Evolutionary conservation across 768 basidiomycete genomes (phyloP).

Genomic region (Agaricus subrufescens): DNA sequence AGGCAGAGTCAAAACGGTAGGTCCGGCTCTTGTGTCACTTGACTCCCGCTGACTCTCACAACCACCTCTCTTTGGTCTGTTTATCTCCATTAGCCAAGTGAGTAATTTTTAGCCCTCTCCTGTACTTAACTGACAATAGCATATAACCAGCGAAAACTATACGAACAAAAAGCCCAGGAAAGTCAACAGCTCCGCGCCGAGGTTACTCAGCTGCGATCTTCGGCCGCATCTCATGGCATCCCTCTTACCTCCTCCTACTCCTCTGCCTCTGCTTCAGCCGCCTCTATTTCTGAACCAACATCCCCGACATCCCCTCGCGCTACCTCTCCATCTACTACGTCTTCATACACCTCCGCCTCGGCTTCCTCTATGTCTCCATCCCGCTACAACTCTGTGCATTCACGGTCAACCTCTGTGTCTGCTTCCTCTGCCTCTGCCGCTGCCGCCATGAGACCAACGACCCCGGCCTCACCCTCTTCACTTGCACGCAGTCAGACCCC

Average conservation of each 20-base stretch:
- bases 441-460: slow-evolving; percentile 28
- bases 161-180: slow-evolving; percentile 68
- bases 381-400: slow-evolving; percentile 49
- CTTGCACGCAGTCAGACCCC: slow-evolving; percentile 38
- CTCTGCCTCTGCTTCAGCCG: too few species aligned
- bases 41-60: not conserved
- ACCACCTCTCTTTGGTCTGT: slow-evolving; percentile 11
- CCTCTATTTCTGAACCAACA: slow-evolving; percentile 35
- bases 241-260: slow-evolving; percentile 22
- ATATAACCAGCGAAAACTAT: slow-evolving; percentile 46
- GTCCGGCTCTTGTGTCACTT: slow-evolving; percentile 23
- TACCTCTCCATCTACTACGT: slow-evolving; percentile 12
- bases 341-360: slow-evolving; percentile 25
- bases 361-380: slow-evolving; percentile 36
- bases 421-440: slow-evolving; percentile 29
- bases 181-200: slow-evolving; percentile 64
- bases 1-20: slow-evolving; percentile 69
- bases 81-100: slow-evolving; percentile 47
- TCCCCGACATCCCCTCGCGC: slow-evolving; percentile 43
- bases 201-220: slow-evolving; percentile 50
- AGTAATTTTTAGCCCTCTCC: slow-evolving; percentile 26
- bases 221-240: slow-evolving; percentile 37
- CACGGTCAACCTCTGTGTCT: slow-evolving; percentile 55
- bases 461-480: slow-evolving; percentile 36
- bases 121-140: slow-evolving; percentile 12